phyloP scores from a whole-genome alignment of 768 basidiomycete species.

The Cystofilobasidium bisporidii region DNA sequence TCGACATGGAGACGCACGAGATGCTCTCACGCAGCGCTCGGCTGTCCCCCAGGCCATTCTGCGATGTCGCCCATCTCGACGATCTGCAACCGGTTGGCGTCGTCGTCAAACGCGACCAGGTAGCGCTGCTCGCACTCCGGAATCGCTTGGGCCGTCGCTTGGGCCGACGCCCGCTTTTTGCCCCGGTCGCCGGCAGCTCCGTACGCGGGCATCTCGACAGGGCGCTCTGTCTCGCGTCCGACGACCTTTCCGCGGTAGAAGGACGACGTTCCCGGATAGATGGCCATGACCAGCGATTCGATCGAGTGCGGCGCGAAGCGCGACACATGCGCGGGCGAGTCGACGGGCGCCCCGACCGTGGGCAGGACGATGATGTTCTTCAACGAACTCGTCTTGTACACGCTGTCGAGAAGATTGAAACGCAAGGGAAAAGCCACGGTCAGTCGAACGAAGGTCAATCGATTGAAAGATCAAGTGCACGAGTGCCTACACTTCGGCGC shows the following conservation, averaged over 20 bases:
- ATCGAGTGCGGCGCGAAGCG: constrained; percentile 36
- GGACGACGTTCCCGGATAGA: constrained; percentile 44
- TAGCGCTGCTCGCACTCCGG: constrained; percentile 25
- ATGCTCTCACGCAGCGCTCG: too few relatives aligned
- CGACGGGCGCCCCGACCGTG: constrained; percentile 35
- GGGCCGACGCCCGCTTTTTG: neutral
- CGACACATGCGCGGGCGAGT: constrained; percentile 37
- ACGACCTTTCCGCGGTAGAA: constrained; percentile 43
- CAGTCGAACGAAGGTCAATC: neutral
- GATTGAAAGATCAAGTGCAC: neutral
- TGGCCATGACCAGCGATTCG: constrained; percentile 39
- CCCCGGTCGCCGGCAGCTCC: neutral
- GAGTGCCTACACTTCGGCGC: neutral
- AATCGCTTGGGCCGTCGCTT: neutral
- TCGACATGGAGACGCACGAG: too few relatives aligned
- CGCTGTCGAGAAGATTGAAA: constrained; percentile 28
- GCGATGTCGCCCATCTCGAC: neutral
- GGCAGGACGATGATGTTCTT: constrained; percentile 42
- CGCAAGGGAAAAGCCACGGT: neutral
- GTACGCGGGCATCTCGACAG: constrained; percentile 19
- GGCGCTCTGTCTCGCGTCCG: neutral
- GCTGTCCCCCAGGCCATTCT: neutral
- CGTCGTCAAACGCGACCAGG: constrained; percentile 37
- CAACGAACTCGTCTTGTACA: constrained; percentile 39
- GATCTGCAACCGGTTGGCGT: constrained; percentile 29